Evolutionary conservation across 1,284 basidiomycete genomes (phyloP), one percentile per base, ranked within the genome.

Genomic region (Schizopora paradoxa): DNA sequence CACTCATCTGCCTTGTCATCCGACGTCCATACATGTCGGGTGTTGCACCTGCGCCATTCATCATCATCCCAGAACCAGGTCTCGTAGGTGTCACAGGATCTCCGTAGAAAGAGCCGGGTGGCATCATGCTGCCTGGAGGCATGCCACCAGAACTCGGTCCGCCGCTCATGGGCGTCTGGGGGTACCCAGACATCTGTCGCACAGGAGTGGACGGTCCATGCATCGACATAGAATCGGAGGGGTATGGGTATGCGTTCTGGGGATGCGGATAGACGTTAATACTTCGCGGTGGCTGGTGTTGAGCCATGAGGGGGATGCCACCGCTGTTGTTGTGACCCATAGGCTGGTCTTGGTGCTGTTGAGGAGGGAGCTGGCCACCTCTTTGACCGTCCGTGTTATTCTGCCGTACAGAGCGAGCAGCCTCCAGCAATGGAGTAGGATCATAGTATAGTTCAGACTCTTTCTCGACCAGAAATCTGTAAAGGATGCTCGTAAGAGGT

Each of bases 381-480:
- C n/a, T n/a, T n/a, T n/a, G n/a, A n/a, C n/a, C n/a, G n/a, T n/a
- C n/a, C n/a, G n/a, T n/a, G n/a, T n/a, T n/a, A 62, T 28, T 66
- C 65, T 28, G n/a, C 28, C 27, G 23, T 25, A 44, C 13, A 2
- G 49, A 40, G 31, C 49, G 48, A 4, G 45, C 41, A 2, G 41
- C 49, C 26, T 51, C 45, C 19, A 66, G 60, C 19, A 78, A 64
- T 4, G 65, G 65, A 2, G 74, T 72, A 2, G 80, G 72, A 59
- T 86, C 74, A 49, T 80, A 86, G 58, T 81, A 84, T 5, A 85
- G 62, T 21, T 79, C 73, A 3, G 82, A 83, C 48, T 72, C 67
- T 59, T 77, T 69, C 51, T 72, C 68, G 5, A 71, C 68, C 11
- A 68, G 63, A 58, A 83, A 86, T 51, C 82, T 84, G 36, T 7